phyloP scores from a whole-genome alignment of 805 yeast species.

The Candida ulmi region DNA sequence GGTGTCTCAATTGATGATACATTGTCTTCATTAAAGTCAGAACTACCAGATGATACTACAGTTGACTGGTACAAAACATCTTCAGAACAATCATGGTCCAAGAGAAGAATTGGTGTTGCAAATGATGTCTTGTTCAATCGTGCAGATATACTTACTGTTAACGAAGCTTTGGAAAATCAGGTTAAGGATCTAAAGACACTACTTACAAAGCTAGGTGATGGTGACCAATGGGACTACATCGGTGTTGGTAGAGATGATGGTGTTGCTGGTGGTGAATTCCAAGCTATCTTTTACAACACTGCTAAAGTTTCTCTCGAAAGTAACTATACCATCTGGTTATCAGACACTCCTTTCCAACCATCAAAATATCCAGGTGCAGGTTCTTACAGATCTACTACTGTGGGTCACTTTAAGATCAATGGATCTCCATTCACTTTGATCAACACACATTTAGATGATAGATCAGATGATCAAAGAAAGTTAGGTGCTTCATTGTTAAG shows the following conservation, averaged over 20 bases:
- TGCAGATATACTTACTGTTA: constrained; percentile 30
- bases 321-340: constrained; percentile 38
- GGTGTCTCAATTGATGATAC: constrained; percentile 6
- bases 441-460: constrained; percentile 38
- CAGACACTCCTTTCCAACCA: constrained; percentile 34
- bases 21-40: background rate
- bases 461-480: constrained; percentile 25
- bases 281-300: constrained; percentile 35
- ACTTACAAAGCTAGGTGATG: constrained; percentile 15
- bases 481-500: constrained; percentile 11
- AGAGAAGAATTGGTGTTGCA: constrained; percentile 28
- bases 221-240: constrained; percentile 24
- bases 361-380: constrained; percentile 36
- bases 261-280: constrained; percentile 32
- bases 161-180: constrained; percentile 35
- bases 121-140: constrained; percentile 30
- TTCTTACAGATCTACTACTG: constrained; percentile 33
- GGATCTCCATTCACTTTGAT: constrained; percentile 27
- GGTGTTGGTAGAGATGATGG: constrained; percentile 47
- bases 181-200: constrained; percentile 29
- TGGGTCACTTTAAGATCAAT: constrained; percentile 25
- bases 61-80: constrained; percentile 21
- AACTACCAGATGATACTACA: constrained; percentile 6
- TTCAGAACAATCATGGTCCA: constrained; percentile 29
- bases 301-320: constrained; percentile 25